Conservation (phyloP, 208 protist species). For the Trypanosoma scelopori region DNA sequence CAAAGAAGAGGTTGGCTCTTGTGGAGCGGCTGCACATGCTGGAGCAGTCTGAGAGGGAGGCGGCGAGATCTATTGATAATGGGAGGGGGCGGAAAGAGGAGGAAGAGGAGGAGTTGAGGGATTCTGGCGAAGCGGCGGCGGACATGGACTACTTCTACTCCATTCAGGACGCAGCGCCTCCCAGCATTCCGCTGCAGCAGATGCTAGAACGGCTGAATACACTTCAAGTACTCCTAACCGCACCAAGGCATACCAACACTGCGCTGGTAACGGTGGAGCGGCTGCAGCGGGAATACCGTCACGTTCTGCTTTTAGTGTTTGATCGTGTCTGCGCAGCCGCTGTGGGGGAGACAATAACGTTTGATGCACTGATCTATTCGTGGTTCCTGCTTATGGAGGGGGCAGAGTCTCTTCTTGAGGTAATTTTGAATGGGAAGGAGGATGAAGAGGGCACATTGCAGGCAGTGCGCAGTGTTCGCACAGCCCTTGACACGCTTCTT, state of each 20-base stretch:
- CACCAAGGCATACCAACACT: slow-evolving; percentile 36
- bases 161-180: not conserved
- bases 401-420: slow-evolving; percentile 31
- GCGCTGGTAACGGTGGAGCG: slow-evolving; percentile 24
- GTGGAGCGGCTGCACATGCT: slow-evolving; percentile 46
- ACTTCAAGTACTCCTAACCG: slow-evolving; percentile 30
- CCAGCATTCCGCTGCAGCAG: not conserved
- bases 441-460: slow-evolving; percentile 3
- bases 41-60: slow-evolving; percentile 32
- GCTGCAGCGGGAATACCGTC: slow-evolving; percentile 22
- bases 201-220: slow-evolving; percentile 22
- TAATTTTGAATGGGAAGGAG: slow-evolving; percentile 6
- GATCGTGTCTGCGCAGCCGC: slow-evolving; percentile 34
- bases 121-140: not conserved
- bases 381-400: slow-evolving; percentile 45
- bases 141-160: slow-evolving; percentile 28
- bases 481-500: slow-evolving; percentile 27
- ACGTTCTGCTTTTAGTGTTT: slow-evolving; percentile 39
- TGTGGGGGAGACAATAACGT: slow-evolving; percentile 55
- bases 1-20: slow-evolving; percentile 32
- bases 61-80: not conserved
- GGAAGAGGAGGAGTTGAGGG: not conserved
- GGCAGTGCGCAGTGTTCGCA: slow-evolving; percentile 29
- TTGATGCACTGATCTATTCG: slow-evolving; percentile 50
- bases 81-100: not conserved